Evolutionary conservation across 371 early-diverging fungal species (phyloP).

Genomic region (Haplosporangium sp.): DNA sequence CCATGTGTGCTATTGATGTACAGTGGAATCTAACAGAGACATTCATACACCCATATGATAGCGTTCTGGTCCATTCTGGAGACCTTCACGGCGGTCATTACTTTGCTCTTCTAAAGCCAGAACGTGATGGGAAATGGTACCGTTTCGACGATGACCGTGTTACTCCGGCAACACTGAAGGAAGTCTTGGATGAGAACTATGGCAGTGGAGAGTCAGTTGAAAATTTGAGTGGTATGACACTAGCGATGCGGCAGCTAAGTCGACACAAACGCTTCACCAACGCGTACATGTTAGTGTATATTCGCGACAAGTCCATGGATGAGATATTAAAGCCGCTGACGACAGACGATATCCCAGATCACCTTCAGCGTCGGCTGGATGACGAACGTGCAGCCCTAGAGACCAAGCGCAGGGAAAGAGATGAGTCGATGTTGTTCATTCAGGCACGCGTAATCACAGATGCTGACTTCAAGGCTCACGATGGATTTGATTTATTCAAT

Average conservation of each 20-base stretch:
- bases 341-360: conserved; percentile 81
- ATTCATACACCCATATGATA: conserved; percentile 21
- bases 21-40: not conserved
- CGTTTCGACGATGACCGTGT: conserved; percentile 99
- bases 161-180: conserved; percentile 82
- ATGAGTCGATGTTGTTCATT: conserved; percentile 38
- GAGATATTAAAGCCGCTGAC: conserved; percentile 77
- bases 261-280: conserved; percentile 86
- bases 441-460: conserved; percentile 57
- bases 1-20: not conserved
- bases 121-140: conserved; percentile 85
- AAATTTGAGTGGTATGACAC: conserved; percentile 59
- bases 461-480: conserved; percentile 71
- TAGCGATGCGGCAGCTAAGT: conserved; percentile 45
- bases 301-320: conserved; percentile 81
- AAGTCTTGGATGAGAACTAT: conserved; percentile 96
- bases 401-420: conserved; percentile 35
- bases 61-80: conserved; percentile 98
- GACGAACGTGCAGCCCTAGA: conserved; percentile 32
- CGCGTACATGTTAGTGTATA: conserved; percentile 98
- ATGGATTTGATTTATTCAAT: conserved; percentile 86
- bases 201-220: conserved; percentile 74
- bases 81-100: conserved; percentile 98
- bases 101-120: conserved; percentile 91
- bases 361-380: conserved; percentile 69